Conservation (phyloP, 2,329 filamentous ascomycete species). For the Sporothrix pseudoabietina region DNA sequence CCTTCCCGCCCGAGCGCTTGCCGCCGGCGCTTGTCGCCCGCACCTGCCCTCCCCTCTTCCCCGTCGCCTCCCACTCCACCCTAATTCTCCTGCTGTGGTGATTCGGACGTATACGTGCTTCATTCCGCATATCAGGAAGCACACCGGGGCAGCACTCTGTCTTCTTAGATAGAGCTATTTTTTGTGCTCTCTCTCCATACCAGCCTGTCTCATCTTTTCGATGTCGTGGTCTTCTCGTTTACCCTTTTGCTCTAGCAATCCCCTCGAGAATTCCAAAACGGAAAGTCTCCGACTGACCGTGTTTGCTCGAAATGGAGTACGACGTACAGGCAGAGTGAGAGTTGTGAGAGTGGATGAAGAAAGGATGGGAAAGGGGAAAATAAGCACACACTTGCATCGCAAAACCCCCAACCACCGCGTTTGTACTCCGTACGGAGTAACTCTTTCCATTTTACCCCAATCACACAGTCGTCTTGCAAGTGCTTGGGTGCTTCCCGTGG, state of each 20-base stretch:
- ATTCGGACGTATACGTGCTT: neutral
- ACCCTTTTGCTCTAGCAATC: neutral
- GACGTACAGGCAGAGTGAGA: neutral
- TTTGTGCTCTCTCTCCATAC: too few relatives aligned
- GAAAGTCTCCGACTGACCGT: constrained; percentile 6
- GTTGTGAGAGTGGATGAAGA: neutral
- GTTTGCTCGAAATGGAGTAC: neutral
- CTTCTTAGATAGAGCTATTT: neutral
- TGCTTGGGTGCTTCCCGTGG: neutral
- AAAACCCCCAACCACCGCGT: neutral
- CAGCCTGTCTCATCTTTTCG: neutral
- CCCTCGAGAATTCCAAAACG: neutral
- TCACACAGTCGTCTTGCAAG: neutral
- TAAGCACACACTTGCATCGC: neutral
- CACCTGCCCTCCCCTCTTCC: neutral
- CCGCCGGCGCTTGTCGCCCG: constrained; percentile 7
- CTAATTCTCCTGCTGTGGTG: neutral
- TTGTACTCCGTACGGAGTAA: neutral
- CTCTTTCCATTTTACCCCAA: neutral
- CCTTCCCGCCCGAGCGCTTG: constrained; percentile 5
- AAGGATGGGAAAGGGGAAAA: neutral
- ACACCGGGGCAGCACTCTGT: neutral
- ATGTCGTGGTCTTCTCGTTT: neutral
- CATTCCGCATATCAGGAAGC: neutral
- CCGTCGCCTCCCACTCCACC: neutral